Evolutionary conservation across 805 yeast genomes (phyloP).

Genomic region (Crinitomyces ghanaensis): DNA sequence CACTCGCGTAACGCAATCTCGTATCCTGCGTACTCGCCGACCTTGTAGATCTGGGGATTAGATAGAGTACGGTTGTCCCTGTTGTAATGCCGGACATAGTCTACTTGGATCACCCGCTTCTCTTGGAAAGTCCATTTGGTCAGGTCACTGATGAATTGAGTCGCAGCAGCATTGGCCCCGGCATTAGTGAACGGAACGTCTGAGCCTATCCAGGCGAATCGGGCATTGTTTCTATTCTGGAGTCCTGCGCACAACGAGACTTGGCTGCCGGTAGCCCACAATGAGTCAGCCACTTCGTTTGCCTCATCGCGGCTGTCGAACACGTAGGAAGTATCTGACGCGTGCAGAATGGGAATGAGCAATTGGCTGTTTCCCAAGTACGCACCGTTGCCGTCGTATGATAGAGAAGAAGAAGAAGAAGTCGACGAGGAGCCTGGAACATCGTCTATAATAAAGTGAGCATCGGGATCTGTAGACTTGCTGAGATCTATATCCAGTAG

Average conservation of each 20-base stretch:
- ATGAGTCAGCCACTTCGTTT: conserved; percentile 29
- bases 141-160: conserved; percentile 34
- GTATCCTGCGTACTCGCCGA: conserved; percentile 59
- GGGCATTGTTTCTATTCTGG: conserved; percentile 70
- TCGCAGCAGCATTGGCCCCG: conserved; percentile 12
- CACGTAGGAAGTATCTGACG: conserved; percentile 56
- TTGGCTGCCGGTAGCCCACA: conserved; percentile 74
- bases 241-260: conserved; percentile 64
- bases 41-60: conserved; percentile 41
- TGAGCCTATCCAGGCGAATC: conserved; percentile 76
- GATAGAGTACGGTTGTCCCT: conserved; percentile 25
- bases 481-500: not conserved
- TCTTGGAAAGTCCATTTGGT: conserved; percentile 67
- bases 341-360: conserved; percentile 57
- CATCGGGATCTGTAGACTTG: not conserved
- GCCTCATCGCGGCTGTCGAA: conserved; percentile 34
- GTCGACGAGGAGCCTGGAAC: conserved; percentile 46
- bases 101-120: conserved; percentile 48
- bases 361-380: conserved; percentile 56
- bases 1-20: conserved; percentile 32
- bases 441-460: conserved; percentile 17
- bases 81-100: conserved; percentile 44
- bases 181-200: conserved; percentile 38
- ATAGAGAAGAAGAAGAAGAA: conserved; percentile 25
- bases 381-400: conserved; percentile 50